A percentile compares a stretch with the other conserved stretches of the same genome.
These are phyloP conservation scores for Amylocarpus encephaloides DNA, from an alignment of 2,329 filamentous ascomycete species.

Conservation along the genomic window DNA sequence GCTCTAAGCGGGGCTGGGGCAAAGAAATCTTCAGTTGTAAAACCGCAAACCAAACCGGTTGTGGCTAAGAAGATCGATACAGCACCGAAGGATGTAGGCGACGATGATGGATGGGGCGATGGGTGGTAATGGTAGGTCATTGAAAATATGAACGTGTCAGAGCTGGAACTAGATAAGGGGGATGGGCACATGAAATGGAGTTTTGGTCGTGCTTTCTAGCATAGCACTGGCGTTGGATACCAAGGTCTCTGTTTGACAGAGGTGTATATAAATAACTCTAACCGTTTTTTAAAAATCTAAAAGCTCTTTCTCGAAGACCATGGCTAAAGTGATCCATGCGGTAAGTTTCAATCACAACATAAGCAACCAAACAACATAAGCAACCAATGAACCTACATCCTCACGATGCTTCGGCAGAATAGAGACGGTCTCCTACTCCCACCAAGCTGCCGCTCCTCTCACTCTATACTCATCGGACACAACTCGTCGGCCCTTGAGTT, in stretches of 20 bases:
- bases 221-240: conserved; percentile 7
- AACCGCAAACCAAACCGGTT: conserved; percentile 36
- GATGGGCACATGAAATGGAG: not conserved
- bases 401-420: no score
- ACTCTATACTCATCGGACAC: no score
- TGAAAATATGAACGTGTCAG: not conserved
- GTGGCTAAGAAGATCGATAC: conserved; percentile 62
- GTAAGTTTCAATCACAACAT: no score
- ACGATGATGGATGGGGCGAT: conserved; percentile 59
- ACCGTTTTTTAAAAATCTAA: no score
- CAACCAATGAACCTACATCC: no score
- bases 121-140: conserved; percentile 44
- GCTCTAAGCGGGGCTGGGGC: conserved; percentile 24
- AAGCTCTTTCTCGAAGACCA: no score
- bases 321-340: no score
- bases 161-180: not conserved
- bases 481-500: no score
- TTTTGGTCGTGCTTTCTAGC: not conserved
- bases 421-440: no score
- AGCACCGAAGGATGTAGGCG: conserved; percentile 54
- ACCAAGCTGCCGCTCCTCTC: no score
- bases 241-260: conserved; percentile 12
- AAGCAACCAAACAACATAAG: no score
- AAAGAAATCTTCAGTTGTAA: conserved; percentile 26
- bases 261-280: no score